A percentile compares a stretch with the other conserved stretches of the same genome.
Evolutionary conservation across 257 asterid species (phyloP).

Genomic region (Gynochthodes officinalis): DNA sequence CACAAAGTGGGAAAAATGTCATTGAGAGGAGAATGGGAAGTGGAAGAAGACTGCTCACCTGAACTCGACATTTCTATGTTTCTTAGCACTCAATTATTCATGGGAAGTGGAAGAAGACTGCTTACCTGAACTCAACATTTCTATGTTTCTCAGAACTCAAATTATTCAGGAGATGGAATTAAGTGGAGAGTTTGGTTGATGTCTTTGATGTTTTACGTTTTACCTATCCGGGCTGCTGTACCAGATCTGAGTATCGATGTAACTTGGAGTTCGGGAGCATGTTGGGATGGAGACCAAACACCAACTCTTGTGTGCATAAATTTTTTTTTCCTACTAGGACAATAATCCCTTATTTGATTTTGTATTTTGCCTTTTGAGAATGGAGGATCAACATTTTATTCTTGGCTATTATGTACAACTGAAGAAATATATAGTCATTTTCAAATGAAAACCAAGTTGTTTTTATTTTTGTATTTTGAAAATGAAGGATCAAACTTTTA

Average conservation of each 20-base stretch:
- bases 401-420: no score
- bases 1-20: no score
- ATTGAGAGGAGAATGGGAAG: no score
- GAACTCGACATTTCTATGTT: not conserved
- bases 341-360: not conserved
- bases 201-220: constrained; percentile 16
- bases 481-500: no score
- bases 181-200: constrained; percentile 8
- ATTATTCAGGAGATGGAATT: not conserved
- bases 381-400: no score
- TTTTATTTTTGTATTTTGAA: no score
- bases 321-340: not conserved
- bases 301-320: not conserved
- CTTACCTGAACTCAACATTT: constrained; percentile 6
- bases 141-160: not conserved
- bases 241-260: not conserved
- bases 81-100: not conserved
- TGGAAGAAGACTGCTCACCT: constrained; percentile 21
- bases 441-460: no score
- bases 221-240: no score
- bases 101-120: constrained; percentile 10
- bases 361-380: no score
- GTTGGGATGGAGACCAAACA: constrained; percentile 9
- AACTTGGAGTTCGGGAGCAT: not conserved
- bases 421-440: no score